Base-by-base conservation (phyloP, 257 asterid genomes). In the Lycium barbarum region DNA sequence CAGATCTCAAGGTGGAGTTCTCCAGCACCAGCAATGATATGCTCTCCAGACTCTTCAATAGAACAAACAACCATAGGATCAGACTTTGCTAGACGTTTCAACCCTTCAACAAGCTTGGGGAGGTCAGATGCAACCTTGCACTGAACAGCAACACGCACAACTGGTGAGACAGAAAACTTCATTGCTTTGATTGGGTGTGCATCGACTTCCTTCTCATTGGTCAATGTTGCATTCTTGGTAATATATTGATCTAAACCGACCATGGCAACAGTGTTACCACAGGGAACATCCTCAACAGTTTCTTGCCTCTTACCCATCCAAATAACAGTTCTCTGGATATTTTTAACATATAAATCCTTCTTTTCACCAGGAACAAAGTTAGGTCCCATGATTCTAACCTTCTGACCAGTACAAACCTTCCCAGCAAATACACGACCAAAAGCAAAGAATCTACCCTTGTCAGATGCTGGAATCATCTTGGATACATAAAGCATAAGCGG, bases 291-390 rank as follows among this genome's bases (percentile, higher is more conserved):
- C 54, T 88, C 90, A 26, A 88, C 90, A 12, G 90, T 88, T 82
- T 88, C 90, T 83, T 88, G 89, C 86, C 20, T 88, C 87, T 88
- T 88, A 18, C 90, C 90, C 90, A 88, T 88, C 90, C 89, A 88
- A 26, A 88, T 88, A 43, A 88, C 89, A 33, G 90, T 88, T 51
- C 90, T 88, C 83, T 88, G 90, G 36, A 88, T 88, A 78, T 86
- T 88, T 82, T 88, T 88, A 43, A 88, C 90, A 79, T 88, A 88
- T 17, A 88, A 67, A 45, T 88, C 90, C 87, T 88, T 88, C 63
- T 88, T 88, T 83, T 88, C 89, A 22, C 90, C 90, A 86, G 89
- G 90, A 10, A 88, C 82, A 57, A 84, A 88, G 83, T 88, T 88
- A 6, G 89, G 90, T 76, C 90, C 90, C 90, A 88, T 88, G 61